Conservation (phyloP, 768 basidiomycete genomes). For the Phylloporus sp. region DNA sequence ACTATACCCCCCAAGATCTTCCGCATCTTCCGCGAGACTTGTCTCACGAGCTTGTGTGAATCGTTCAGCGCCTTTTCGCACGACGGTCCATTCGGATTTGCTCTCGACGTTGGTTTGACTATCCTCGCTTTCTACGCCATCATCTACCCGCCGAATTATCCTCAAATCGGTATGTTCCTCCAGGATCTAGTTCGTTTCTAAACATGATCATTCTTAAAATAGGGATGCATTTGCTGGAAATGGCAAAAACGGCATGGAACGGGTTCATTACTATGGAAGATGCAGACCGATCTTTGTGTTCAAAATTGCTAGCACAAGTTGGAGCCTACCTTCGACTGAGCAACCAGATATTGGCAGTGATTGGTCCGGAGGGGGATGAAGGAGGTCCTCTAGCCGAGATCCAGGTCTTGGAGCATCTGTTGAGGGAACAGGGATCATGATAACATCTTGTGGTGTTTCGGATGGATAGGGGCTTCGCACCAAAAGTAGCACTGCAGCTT, state of each 20-base stretch:
- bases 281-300: conserved; percentile 12
- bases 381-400: conserved; percentile 57
- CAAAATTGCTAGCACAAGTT: conserved; percentile 26
- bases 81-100: conserved; percentile 50
- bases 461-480: neutral
- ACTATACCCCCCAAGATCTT: conserved; percentile 38
- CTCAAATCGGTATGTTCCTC: conserved; percentile 62
- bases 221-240: conserved; percentile 75
- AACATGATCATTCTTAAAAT: neutral
- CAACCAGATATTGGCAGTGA: conserved; percentile 37
- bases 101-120: conserved; percentile 49
- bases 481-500: conserved; percentile 1
- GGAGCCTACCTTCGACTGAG: conserved; percentile 39
- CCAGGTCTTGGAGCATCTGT: conserved; percentile 37
- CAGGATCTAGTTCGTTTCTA: neutral
- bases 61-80: conserved; percentile 67
- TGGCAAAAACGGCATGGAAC: conserved; percentile 79
- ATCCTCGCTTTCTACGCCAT: conserved; percentile 62
- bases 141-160: conserved; percentile 73
- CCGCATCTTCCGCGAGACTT: conserved; percentile 51
- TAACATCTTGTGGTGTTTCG: neutral
- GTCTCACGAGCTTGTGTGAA: conserved; percentile 54
- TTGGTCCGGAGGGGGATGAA: conserved; percentile 61
- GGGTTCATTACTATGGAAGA: conserved; percentile 36
- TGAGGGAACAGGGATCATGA: conserved; percentile 20